Evolutionary conservation across 1,284 basidiomycete genomes (phyloP), one percentile per base, ranked within the genome.

Genomic region (Malassezia slooffiae): DNA sequence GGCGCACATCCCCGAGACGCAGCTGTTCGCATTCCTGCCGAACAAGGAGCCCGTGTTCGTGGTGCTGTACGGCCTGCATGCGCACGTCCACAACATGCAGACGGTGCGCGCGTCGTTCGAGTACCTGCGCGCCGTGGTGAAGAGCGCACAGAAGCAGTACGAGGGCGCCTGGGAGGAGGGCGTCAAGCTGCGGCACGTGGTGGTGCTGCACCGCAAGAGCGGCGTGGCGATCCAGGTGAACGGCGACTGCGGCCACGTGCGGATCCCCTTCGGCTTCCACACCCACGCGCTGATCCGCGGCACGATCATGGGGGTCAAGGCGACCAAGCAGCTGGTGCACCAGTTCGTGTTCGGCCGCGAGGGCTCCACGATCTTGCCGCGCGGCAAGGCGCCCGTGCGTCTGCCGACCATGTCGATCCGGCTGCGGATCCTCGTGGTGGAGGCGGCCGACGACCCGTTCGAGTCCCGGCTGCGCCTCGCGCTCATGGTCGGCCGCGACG

Each of bases 391-490:
- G n/a, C 60, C 64, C 5, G 70, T 69, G 52, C 49, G 49, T 27
- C 45, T 70, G 13, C 88, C 88, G 1, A 50, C 65, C 34, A 65
- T 74, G 0, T 73, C 75, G 34, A 61, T 93, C 31, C 72, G 72
- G 3, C 66, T 95, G 40, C 74, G 72, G 24, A 72, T 90, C 30
- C 74, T 77, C 19, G 58, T 67, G 11, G 12, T 88, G 5, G 89
- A 96, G 70, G 82, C 81, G n/a, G 78, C 80, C 19, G 91, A 97
- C 66, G 85, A 91, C 62, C 78, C 81, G 0, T 79, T 95, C 43
- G 91, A 97, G 71, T 79, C 79, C 19, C 79, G 76, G 50, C 71
- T 96, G 24, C 83, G 80, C 37, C 74, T 85, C 11, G 83, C 88
- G 27, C 86, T 80, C 76, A 76, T 79, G 43, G 78, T 80, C 24